Percentiles rank a stretch among this genome's conserved stretches.
Evolutionary conservation across 352 stramenopile species (phyloP).

Genomic region (Pythium dissotocum): DNA sequence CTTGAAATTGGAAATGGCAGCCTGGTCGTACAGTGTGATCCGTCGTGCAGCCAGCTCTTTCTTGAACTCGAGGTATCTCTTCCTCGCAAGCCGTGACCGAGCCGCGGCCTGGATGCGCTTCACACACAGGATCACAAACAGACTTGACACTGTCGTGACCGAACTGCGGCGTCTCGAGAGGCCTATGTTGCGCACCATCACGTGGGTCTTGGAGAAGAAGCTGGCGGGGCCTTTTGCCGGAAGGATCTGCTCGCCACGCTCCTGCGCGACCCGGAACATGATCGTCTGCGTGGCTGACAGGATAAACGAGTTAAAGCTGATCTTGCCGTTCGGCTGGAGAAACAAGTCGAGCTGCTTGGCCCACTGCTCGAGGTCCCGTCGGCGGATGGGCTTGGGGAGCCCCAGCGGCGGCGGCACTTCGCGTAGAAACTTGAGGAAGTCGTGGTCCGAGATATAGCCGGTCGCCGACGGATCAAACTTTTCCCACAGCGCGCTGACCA

Average conservation of each 20-base stretch:
- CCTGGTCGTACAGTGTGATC: slow-evolving; percentile 22
- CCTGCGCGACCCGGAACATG: slow-evolving; percentile 33
- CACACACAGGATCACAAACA: slow-evolving; percentile 34
- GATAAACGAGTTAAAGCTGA: slow-evolving; percentile 44
- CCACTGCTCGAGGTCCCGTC: slow-evolving; percentile 38
- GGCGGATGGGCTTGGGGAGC: slow-evolving; percentile 26
- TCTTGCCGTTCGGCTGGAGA: slow-evolving; percentile 30
- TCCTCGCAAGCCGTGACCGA: slow-evolving; percentile 28
- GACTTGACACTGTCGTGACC: slow-evolving; percentile 19
- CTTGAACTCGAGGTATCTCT: slow-evolving; percentile 31
- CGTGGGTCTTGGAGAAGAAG: slow-evolving; percentile 39
- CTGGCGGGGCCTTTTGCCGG: slow-evolving; percentile 19
- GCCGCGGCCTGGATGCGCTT: slow-evolving; percentile 42
- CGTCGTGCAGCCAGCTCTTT: slow-evolving; percentile 12
- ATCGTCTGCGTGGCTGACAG: slow-evolving; percentile 33
- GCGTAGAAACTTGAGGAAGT: slow-evolving; percentile 42
- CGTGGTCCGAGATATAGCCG: slow-evolving; percentile 40
- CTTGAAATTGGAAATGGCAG: slow-evolving; percentile 17
- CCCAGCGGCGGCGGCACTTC: slow-evolving; percentile 43
- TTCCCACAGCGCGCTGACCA: slow-evolving; percentile 37
- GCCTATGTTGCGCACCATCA: slow-evolving; percentile 23
- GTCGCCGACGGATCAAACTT: slow-evolving; percentile 36
- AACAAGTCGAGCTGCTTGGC: slow-evolving; percentile 34
- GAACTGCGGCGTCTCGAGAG: slow-evolving; percentile 20
- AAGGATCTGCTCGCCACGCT: slow-evolving; percentile 35